Evolutionary conservation across 192 early-diverging fungal genomes (phyloP).

Genomic region (Dissophora globulifera): DNA sequence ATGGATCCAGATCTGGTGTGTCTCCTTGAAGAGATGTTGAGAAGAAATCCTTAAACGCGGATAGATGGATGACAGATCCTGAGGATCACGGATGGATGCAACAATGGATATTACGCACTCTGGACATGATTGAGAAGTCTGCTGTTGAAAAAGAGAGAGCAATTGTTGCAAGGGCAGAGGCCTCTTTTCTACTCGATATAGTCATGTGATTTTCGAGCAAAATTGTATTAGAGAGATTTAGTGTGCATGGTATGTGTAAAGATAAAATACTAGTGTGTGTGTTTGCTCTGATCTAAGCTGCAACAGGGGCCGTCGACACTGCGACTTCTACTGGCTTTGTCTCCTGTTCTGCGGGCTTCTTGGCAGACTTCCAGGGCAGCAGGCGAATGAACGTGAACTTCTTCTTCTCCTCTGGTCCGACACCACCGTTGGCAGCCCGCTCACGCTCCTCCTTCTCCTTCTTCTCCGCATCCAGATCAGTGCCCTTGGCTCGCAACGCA

Average conservation of each 20-base stretch:
- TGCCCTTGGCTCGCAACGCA: conserved; percentile 45
- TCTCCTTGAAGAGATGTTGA: too few species aligned
- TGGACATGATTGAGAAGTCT: conserved; percentile 46
- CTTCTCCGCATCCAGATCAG: conserved; percentile 47
- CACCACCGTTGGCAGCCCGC: conserved; percentile 14
- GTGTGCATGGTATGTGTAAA: too few species aligned
- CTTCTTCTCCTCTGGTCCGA: conserved; percentile 29
- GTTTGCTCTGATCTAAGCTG: too few species aligned
- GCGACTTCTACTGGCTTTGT: too few species aligned
- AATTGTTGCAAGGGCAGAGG: background rate
- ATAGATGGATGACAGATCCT: conserved; percentile 11
- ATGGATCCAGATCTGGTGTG: too few species aligned
- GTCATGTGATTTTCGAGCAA: conserved; percentile 4
- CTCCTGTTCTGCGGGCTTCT: conserved; percentile 18
- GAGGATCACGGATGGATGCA: conserved; percentile 13
- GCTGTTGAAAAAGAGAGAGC: conserved; percentile 33
- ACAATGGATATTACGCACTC: conserved; percentile 29
- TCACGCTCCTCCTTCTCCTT: conserved; percentile 43
- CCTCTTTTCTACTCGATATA: background rate
- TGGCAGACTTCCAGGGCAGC: conserved; percentile 43
- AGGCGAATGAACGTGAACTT: conserved; percentile 49
- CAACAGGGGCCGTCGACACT: too few species aligned
- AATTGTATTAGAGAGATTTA: too few species aligned
- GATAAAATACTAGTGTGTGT: too few species aligned
- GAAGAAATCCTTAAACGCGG: too few species aligned